A percentile compares a stretch with the other conserved stretches of the same genome.
phyloP scores from a whole-genome alignment of 495 filamentous ascomycete species.

The Penicillium malachiteum region DNA sequence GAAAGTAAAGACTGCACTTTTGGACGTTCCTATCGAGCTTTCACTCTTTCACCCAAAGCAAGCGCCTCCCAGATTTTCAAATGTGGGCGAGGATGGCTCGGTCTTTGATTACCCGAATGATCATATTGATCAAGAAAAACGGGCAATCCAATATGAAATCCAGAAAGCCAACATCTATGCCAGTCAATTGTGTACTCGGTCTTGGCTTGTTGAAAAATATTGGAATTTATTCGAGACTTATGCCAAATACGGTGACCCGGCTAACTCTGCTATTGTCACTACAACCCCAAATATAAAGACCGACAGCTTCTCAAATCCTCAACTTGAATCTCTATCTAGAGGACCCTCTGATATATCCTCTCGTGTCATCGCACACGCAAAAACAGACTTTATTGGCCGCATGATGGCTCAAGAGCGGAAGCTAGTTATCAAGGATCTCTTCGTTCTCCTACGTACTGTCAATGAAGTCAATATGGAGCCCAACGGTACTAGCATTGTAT shows the following conservation, averaged over 20 bases:
- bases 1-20: slow-evolving; percentile 58
- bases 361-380: slow-evolving; percentile 25
- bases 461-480: slow-evolving; percentile 80
- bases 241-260: slow-evolving; percentile 28
- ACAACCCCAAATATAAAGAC: slow-evolving; percentile 16
- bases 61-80: slow-evolving; percentile 9
- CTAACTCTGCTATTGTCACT: slow-evolving; percentile 18
- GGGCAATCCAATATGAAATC: slow-evolving; percentile 71
- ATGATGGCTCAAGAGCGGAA: slow-evolving; percentile 69
- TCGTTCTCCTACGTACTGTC: slow-evolving; percentile 66
- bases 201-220: slow-evolving; percentile 80
- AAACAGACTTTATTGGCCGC: slow-evolving; percentile 48
- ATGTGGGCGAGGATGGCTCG: slow-evolving; percentile 20
- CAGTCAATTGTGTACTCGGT: slow-evolving; percentile 70
- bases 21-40: slow-evolving; percentile 60
- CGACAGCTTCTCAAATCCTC: slow-evolving; percentile 11
- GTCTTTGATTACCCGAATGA: slow-evolving; percentile 26
- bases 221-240: slow-evolving; percentile 62
- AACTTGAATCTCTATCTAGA: not conserved
- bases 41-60: slow-evolving; percentile 41
- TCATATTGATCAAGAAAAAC: slow-evolving; percentile 30
- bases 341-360: slow-evolving; percentile 3
- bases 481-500: slow-evolving; percentile 68
- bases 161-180: slow-evolving; percentile 82
- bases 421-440: slow-evolving; percentile 70